A percentile compares a stretch with the other conserved stretches of the same genome.
phyloP scores from a whole-genome alignment of 805 yeast genomes.

The Metschnikowia aberdeeniae region DNA sequence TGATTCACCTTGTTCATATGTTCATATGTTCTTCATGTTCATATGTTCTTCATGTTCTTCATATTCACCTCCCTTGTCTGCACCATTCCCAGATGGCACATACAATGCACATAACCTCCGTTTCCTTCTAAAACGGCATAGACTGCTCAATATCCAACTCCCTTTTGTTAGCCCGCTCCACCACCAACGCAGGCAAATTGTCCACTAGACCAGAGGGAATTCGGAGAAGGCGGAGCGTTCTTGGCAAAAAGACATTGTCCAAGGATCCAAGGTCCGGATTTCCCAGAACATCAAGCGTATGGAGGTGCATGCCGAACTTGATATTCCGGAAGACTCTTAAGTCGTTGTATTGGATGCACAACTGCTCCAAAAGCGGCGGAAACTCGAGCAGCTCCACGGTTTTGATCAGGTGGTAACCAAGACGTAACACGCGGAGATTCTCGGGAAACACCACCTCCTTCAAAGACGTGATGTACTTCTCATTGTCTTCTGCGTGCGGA shows the following conservation, averaged over 20 bases:
- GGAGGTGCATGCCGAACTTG: slow-evolving; percentile 33
- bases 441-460: slow-evolving; percentile 40
- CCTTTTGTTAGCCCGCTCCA: slow-evolving; percentile 38
- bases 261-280: slow-evolving; percentile 36
- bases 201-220: slow-evolving; percentile 32
- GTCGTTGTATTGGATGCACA: slow-evolving; percentile 39
- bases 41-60: too few species aligned
- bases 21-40: too few species aligned
- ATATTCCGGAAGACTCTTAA: slow-evolving; percentile 33
- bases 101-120: too few species aligned
- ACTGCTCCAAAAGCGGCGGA: slow-evolving; percentile 28
- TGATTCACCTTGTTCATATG: too few species aligned
- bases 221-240: slow-evolving; percentile 33
- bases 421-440: slow-evolving; percentile 30
- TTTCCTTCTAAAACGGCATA: slow-evolving; percentile 16
- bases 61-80: too few species aligned
- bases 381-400: slow-evolving; percentile 37
- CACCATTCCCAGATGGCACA: too few species aligned
- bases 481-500: slow-evolving; percentile 38
- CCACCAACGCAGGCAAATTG: slow-evolving; percentile 34
- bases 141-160: slow-evolving; percentile 31
- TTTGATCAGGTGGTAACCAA: slow-evolving; percentile 39
- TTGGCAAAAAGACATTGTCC: slow-evolving; percentile 37
- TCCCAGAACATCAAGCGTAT: slow-evolving; percentile 37
- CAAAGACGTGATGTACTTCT: slow-evolving; percentile 37